Base-by-base conservation (phyloP, 2,329 filamentous ascomycete species). In the Monosporascus sp. region DNA sequence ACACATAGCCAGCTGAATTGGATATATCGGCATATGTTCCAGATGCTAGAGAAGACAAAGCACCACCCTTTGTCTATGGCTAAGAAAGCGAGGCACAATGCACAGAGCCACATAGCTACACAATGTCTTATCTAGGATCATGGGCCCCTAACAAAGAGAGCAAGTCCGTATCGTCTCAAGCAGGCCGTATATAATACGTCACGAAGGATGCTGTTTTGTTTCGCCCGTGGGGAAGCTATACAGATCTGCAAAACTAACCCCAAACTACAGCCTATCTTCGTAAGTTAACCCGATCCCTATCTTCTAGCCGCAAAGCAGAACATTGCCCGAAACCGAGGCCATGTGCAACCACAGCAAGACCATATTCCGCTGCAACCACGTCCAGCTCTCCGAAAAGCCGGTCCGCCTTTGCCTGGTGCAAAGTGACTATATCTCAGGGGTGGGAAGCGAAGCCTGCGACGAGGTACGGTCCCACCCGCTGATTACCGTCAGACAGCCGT, bases 291-390 rank as follows among this genome's bases (percentile, higher is more conserved):
- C 31, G 14, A 14, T 14, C 31, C 31, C 31, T 11, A 34, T 34
- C 9, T 34, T 34, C 11, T 34, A 34, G 31, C 31, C 31, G 31
- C 31, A 34, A 34, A 34, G 31, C 11, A 34, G 11, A 34, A 14
- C 31, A 34, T 11, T 34, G 31, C 31, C 31, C 31, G 31, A n/a
- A 43, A 19, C 43, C 24, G 36, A 20, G 20, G 56, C 7, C 20
- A 69, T 69, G 66, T 69, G 66, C 47, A 51, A 34, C 17, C 61
- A 64, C 59, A 58, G 61, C n/a, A 61, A 60, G 43, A 55, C 56
- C 2, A 50, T 64, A 34, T 64, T 55, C 52, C 5, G 22, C 11
- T 69, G 66, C 56, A 67, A 67, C 58, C 66, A 68, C 56, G 27
- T 54, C 2, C 52, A 54, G 6, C 34, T 56, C 27, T 53, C 52